Conservation (phyloP, 305 asterid genomes). For the Vinca major region DNA sequence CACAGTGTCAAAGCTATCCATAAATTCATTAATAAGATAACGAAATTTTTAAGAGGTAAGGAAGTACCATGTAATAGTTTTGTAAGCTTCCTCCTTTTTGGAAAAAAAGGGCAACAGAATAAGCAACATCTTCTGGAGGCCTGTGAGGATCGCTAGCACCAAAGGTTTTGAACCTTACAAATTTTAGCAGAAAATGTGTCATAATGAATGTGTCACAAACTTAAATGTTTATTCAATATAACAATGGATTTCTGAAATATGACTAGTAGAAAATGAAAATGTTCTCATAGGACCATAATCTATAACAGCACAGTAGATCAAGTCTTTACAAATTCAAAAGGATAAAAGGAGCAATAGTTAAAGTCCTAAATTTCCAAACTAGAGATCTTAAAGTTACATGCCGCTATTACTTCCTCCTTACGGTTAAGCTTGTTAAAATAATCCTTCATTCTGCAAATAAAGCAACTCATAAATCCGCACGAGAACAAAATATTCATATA, state of each 20-base stretch:
- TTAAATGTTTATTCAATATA: not conserved
- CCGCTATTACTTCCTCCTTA: not conserved
- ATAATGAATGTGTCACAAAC: not conserved
- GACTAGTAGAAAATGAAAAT: not conserved
- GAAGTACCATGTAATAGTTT: conserved; percentile 77
- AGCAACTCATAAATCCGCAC: not conserved
- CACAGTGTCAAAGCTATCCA: not conserved
- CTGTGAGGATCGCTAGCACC: conserved; percentile 91
- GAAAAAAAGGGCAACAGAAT: conserved; percentile 84
- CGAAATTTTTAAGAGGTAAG: not conserved
- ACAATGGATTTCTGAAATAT: not conserved
- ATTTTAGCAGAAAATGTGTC: not conserved
- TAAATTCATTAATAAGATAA: not conserved
- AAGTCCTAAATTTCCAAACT: not conserved
- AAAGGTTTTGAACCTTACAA: conserved; percentile 78
- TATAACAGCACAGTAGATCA: not conserved
- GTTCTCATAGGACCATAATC: not conserved
- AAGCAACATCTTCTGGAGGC: conserved; percentile 90
- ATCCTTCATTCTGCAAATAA: not conserved
- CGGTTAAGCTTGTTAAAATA: not conserved
- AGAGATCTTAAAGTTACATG: not conserved
- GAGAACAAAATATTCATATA: too few relatives aligned
- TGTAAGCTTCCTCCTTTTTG: conserved; percentile 94
- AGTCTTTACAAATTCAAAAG: not conserved
- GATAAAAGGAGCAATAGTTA: not conserved